phyloP scores from a whole-genome alignment of 306 rosid genomes.

The Canavalia gladiata region DNA sequence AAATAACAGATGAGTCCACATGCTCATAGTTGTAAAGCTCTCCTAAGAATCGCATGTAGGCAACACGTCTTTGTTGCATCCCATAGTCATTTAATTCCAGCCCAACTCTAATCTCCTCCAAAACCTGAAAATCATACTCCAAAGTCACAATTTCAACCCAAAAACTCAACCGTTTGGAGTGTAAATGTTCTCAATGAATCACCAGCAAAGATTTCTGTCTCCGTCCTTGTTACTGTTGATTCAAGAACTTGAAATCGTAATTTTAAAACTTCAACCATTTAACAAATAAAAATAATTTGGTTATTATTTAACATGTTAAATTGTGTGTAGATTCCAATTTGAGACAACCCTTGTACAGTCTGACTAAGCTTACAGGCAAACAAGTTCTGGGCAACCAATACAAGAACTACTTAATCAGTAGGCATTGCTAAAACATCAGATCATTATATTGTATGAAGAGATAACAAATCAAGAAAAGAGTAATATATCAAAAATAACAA shows the following conservation, averaged over 20 bases:
- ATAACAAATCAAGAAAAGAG: constrained; percentile 29
- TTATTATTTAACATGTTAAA: constrained; percentile 14
- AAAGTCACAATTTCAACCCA: constrained; percentile 36
- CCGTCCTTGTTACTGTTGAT: background rate
- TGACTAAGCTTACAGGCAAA: constrained; percentile 35
- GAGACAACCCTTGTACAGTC: constrained; percentile 22
- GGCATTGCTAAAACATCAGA: constrained; percentile 45
- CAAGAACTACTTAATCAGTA: constrained; percentile 15
- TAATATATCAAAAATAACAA: constrained; percentile 45
- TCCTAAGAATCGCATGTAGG: constrained; percentile 96
- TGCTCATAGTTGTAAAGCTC: constrained; percentile 98
- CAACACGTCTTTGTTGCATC: constrained; percentile 95
- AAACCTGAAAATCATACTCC: constrained; percentile 68
- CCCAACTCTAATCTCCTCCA: constrained; percentile 98
- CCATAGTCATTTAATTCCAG: constrained; percentile 94
- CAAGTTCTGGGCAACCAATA: constrained; percentile 4
- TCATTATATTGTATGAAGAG: constrained; percentile 35
- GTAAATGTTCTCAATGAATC: constrained; percentile 25
- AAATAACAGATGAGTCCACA: constrained; percentile 96
- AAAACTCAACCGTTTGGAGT: constrained; percentile 1
- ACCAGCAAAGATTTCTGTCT: background rate
- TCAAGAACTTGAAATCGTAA: constrained; percentile 37
- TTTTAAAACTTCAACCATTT: constrained; percentile 15
- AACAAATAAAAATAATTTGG: constrained; percentile 29
- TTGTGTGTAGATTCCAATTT: constrained; percentile 29